Base-by-base conservation (phyloP, 176 grass and related monocot species). In the Juncus inflexus region DNA sequence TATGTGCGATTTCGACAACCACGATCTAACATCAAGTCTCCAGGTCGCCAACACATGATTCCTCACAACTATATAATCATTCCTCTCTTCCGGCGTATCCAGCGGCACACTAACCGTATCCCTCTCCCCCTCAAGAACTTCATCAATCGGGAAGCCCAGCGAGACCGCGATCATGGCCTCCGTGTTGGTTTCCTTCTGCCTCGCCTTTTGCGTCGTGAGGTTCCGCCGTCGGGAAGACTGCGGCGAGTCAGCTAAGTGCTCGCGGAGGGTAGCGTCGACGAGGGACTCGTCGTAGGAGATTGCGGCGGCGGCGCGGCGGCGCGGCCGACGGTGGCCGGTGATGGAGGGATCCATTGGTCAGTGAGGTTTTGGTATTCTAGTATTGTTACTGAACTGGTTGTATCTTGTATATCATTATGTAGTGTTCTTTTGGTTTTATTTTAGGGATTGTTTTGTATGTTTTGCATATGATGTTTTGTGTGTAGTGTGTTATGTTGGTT, bases 21-120 rank as follows among this genome's bases (percentile, higher is more conserved):
- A 79, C 36, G 78, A 83, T 39, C 59, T 65, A 9, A 90, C 87
- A 66, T 96, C 84, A 64, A 78, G 76, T 62, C 92, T 84, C 92
- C 92, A 96, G 14, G 80, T 80, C 2, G 92, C 92, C 42, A 96
- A 87, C 74, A 96, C 83, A 79, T 96, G 92, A 72, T 96, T 96
- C 57, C 87, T 84, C 58, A 96, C 67, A 61, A 96, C 87, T 75
- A 96, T 66, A 76, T 96, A 96, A 74, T 96, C 87, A 68, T 96
- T 96, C 65, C 67, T 81, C 40, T 71, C 64, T 12, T 61, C 59
- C 15, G 67, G 76, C 11, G 72, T 79, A 36, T 66, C 84, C 52
- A 52, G 55, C 40, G 63, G 3, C 45, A 40, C 8, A 6, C 68
- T 37, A 12, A 85, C 77, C 42, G 84, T 73, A 7, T 78, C 47